These are phyloP conservation scores for Cyberlindnera mrakii DNA, from an alignment of 805 yeast species.

Conservation along the genomic window DNA sequence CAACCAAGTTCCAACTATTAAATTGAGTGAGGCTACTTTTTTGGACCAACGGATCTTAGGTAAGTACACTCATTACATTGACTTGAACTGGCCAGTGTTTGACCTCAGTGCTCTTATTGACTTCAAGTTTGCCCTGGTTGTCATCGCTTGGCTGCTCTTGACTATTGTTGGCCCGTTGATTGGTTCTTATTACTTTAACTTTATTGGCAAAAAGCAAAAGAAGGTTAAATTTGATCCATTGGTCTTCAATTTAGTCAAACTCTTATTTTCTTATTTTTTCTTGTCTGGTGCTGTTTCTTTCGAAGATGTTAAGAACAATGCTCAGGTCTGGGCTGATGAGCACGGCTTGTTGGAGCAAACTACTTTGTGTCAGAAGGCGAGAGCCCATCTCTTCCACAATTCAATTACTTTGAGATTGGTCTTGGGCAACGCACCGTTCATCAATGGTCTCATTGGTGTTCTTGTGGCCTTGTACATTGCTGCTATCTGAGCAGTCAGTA, in stretches of 20 bases:
- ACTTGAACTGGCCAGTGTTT: slow-evolving; percentile 11
- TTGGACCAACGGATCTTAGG: slow-evolving; percentile 17
- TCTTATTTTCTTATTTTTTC: slow-evolving; percentile 35
- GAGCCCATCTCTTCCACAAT: slow-evolving; percentile 20
- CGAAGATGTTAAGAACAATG: slow-evolving; percentile 23
- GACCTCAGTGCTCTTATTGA: slow-evolving; percentile 17
- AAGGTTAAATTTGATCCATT: slow-evolving; percentile 48
- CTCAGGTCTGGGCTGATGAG: slow-evolving; percentile 25
- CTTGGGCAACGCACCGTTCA: slow-evolving; percentile 29
- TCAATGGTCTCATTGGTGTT: slow-evolving; percentile 23
- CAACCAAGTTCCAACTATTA: slow-evolving; percentile 15
- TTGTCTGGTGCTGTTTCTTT: slow-evolving; percentile 22
- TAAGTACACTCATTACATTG: slow-evolving; percentile 14
- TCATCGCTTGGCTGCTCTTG: slow-evolving; percentile 21
- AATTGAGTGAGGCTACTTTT: slow-evolving; percentile 14
- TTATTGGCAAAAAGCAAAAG: slow-evolving; percentile 20
- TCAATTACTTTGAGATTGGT: slow-evolving; percentile 22
- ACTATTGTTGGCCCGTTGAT: slow-evolving; percentile 19
- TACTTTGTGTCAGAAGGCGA: slow-evolving; percentile 9
- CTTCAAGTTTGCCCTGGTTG: slow-evolving; percentile 14
- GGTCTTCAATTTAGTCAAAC: slow-evolving; percentile 42
- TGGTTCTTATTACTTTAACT: slow-evolving; percentile 26
- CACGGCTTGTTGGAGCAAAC: slow-evolving; percentile 18
- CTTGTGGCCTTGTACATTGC: slow-evolving; percentile 30
- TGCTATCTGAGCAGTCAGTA: slow-evolving; percentile 5